phyloP scores from a whole-genome alignment of 2,329 filamentous ascomycete species.

The Blastomyces percursus region DNA sequence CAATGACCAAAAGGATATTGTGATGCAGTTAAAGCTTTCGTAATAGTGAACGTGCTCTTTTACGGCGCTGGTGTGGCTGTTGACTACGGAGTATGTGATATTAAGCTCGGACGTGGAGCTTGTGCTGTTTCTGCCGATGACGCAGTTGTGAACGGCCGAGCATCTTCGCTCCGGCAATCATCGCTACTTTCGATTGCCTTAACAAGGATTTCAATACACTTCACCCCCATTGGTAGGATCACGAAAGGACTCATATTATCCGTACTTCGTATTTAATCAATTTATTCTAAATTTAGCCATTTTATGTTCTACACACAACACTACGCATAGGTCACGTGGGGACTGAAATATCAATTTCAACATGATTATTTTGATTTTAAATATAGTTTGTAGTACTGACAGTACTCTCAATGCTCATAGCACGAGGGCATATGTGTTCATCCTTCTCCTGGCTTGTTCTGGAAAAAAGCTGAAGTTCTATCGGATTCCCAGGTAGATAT shows the following conservation, averaged over 20 bases:
- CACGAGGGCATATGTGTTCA: too few species aligned
- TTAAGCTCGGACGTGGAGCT: not conserved
- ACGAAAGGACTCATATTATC: not conserved
- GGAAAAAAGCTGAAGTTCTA: not conserved
- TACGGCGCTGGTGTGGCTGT: not conserved
- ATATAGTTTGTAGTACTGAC: too few species aligned
- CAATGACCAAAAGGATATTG: not conserved
- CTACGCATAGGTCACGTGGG: too few species aligned
- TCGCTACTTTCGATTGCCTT: too few species aligned
- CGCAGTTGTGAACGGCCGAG: not conserved
- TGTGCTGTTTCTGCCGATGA: not conserved
- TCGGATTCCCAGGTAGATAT: too few species aligned
- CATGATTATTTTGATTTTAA: too few species aligned
- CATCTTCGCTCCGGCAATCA: not conserved
- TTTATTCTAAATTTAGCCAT: not conserved
- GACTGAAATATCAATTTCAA: not conserved
- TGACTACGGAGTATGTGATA: not conserved
- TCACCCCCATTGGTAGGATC: not conserved
- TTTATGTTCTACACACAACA: not conserved
- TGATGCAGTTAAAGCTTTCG: not conserved
- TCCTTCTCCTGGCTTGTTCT: not conserved
- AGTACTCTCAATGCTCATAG: too few species aligned
- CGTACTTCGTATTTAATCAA: not conserved
- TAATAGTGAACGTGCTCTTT: not conserved
- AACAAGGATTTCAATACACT: too few species aligned